phyloP scores from a whole-genome alignment of 2,329 filamentous ascomycete genomes.

The Drechslera avenae region DNA sequence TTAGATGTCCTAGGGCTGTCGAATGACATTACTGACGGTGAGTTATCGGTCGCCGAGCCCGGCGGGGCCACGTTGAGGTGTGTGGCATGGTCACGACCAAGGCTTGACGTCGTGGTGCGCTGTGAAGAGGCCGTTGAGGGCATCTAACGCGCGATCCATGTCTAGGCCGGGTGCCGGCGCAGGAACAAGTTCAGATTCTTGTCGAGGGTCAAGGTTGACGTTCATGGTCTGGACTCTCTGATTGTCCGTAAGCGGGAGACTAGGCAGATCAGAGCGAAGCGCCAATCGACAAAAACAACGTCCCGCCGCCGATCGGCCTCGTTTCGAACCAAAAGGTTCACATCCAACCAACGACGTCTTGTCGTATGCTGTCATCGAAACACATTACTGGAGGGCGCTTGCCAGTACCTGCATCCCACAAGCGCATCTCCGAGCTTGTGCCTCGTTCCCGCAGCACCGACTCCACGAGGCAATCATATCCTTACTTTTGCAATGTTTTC shows the following conservation, averaged over 20 bases:
- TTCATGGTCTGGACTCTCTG: conserved; percentile 18
- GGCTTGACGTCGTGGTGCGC: conserved; percentile 12
- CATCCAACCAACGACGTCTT: conserved; percentile 7
- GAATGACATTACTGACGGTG: conserved; percentile 13
- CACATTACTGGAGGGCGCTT: neutral
- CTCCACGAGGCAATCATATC: neutral
- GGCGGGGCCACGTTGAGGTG: conserved; percentile 26
- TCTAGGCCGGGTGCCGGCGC: conserved; percentile 14
- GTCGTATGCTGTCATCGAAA: conserved; percentile 6
- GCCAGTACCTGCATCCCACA: neutral
- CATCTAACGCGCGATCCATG: conserved; percentile 15
- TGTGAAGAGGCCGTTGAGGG: conserved; percentile 12
- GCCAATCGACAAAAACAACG: conserved; percentile 15
- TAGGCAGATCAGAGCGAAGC: conserved; percentile 10
- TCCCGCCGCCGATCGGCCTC: conserved; percentile 13
- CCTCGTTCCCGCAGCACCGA: neutral
- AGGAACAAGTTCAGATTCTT: conserved; percentile 16
- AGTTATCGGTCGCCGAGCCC: conserved; percentile 11
- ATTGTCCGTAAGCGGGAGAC: conserved; percentile 5
- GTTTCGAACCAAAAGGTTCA: conserved; percentile 4
- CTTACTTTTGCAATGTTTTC: conserved; percentile 4
- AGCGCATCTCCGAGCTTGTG: neutral
- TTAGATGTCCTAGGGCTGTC: conserved; percentile 14
- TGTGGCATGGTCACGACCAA: conserved; percentile 16
- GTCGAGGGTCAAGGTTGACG: conserved; percentile 10